Conservation (phyloP, 371 early-diverging fungal genomes). For the Apophysomyces variabilis region DNA sequence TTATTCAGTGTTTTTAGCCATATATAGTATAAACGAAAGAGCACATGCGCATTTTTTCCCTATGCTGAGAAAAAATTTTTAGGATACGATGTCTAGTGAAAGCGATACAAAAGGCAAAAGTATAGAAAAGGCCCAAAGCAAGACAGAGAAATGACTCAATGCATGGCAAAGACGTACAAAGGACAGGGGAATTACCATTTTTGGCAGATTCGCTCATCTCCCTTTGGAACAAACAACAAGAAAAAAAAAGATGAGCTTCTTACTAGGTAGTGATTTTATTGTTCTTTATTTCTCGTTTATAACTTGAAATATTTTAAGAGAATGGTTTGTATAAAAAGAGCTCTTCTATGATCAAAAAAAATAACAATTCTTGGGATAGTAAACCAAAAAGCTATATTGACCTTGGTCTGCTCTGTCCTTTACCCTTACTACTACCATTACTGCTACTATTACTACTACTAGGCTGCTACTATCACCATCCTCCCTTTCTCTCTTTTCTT, state of each 20-base stretch:
- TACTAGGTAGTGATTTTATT: neutral
- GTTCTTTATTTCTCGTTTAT: neutral
- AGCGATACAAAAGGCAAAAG: neutral
- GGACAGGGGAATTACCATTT: neutral
- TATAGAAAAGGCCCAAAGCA: neutral
- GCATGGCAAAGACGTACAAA: neutral
- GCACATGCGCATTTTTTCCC: neutral
- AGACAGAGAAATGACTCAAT: neutral
- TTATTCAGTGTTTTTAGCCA: neutral
- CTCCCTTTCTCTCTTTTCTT: too few species aligned
- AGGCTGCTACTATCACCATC: too few species aligned
- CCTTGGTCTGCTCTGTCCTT: neutral
- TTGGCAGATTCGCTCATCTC: neutral
- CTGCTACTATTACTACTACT: neutral
- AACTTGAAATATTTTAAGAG: neutral
- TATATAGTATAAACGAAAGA: neutral
- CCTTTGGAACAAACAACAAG: neutral
- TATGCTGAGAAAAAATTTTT: neutral
- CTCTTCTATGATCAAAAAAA: neutral
- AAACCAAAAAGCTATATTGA: neutral
- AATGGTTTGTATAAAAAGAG: constrained; percentile 1
- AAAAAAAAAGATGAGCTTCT: neutral
- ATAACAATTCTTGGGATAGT: neutral
- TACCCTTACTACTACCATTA: neutral
- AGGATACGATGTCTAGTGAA: too few species aligned